Evolutionary conservation across 2,329 filamentous ascomycete species (phyloP).

Genomic region (Aspergillus udagawae): DNA sequence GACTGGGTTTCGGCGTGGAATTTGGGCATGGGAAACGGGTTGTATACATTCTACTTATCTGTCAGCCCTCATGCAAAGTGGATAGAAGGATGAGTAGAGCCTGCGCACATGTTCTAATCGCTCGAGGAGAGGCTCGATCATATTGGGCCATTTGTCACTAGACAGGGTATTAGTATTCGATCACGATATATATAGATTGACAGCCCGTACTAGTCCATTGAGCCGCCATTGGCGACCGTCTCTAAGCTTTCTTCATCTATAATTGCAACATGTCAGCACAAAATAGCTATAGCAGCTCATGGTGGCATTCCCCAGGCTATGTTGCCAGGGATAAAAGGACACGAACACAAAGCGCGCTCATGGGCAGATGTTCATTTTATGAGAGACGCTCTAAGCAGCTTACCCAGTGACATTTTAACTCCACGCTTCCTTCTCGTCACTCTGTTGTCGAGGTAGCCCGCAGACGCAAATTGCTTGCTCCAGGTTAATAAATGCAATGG

Average conservation of each 20-base stretch:
- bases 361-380: background rate
- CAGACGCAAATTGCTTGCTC: background rate
- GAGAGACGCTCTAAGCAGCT: conserved; percentile 5
- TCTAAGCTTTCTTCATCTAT: conserved; percentile 53
- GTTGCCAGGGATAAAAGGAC: background rate
- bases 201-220: conserved; percentile 53
- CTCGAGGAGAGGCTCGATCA: conserved; percentile 62
- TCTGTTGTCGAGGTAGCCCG: background rate
- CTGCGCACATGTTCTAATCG: conserved; percentile 61
- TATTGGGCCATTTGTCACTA: conserved; percentile 66
- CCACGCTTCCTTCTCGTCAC: background rate
- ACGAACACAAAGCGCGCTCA: background rate
- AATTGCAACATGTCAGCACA: conserved; percentile 3
- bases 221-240: conserved; percentile 54
- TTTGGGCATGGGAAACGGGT: conserved; percentile 70
- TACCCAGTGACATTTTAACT: conserved; percentile 13
- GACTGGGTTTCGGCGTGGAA: conserved; percentile 41
- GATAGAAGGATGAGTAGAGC: background rate
- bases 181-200: background rate
- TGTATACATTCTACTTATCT: conserved; percentile 62
- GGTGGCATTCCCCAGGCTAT: background rate
- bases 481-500: background rate
- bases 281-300: background rate
- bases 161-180: conserved; percentile 27
- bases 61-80: background rate